Evolutionary conservation across 2,329 filamentous ascomycete genomes (phyloP).

Genomic region (Aspergillus fumigatiaffinis): DNA sequence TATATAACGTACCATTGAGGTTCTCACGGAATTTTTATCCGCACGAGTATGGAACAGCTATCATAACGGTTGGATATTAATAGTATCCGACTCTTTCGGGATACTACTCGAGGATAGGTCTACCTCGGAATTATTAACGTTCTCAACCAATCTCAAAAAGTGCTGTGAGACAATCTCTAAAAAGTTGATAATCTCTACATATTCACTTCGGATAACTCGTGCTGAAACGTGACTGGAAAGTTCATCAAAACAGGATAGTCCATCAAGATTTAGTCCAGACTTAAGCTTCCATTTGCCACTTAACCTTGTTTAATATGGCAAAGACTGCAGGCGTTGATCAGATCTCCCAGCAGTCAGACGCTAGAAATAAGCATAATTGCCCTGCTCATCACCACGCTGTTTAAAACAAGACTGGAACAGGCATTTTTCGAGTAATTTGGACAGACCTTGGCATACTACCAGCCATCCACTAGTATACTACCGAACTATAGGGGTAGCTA

Average conservation of each 20-base stretch:
- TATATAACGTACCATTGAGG: background rate
- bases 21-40: background rate
- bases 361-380: background rate
- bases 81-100: background rate
- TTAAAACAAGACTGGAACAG: background rate
- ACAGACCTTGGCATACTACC: background rate
- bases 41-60: background rate
- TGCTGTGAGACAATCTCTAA: background rate
- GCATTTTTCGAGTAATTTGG: background rate
- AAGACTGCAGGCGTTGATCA: background rate
- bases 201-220: background rate
- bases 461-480: background rate
- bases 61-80: background rate
- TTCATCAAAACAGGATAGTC: background rate
- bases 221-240: background rate
- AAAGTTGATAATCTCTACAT: background rate
- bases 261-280: background rate
- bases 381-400: background rate
- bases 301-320: background rate
- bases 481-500: background rate
- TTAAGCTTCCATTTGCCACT: background rate
- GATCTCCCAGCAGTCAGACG: background rate
- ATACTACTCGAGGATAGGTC: background rate
- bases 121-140: background rate
- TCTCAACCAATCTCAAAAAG: background rate